A percentile compares a stretch with the other conserved stretches of the same genome.
phyloP scores from a whole-genome alignment of 192 early-diverging fungal species.

The Cetraspora pellucida region DNA sequence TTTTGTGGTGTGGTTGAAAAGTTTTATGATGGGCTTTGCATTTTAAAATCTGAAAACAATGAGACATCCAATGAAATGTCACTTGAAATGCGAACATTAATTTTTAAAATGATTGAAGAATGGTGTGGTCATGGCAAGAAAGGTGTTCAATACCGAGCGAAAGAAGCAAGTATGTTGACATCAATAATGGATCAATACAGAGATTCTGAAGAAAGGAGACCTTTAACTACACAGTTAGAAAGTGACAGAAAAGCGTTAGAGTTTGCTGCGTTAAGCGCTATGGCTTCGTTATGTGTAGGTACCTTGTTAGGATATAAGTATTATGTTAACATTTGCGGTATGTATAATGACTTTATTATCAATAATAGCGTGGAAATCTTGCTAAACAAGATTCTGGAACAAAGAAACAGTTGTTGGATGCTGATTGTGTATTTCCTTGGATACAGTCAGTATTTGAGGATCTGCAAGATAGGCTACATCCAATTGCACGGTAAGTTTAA shows the following conservation, averaged over 20 bases:
- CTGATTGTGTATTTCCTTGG: slow-evolving; percentile 58
- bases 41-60: slow-evolving; percentile 38
- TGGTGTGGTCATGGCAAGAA: slow-evolving; percentile 89
- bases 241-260: slow-evolving; percentile 78
- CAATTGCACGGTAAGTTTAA: slow-evolving; percentile 55
- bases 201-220: slow-evolving; percentile 69
- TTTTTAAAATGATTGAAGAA: slow-evolving; percentile 87
- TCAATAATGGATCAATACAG: slow-evolving; percentile 69
- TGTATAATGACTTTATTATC: no score
- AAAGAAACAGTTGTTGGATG: slow-evolving; percentile 42
- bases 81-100: slow-evolving; percentile 70
- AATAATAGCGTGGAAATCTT: no score
- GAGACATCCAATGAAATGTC: slow-evolving; percentile 66
- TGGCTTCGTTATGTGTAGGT: slow-evolving; percentile 82
- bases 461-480: slow-evolving; percentile 53
- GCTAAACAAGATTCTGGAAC: no score
- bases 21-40: slow-evolving; percentile 73
- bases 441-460: slow-evolving; percentile 67
- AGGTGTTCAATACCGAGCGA: slow-evolving; percentile 55
- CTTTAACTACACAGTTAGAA: slow-evolving; percentile 68
- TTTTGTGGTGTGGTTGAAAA: slow-evolving; percentile 89
- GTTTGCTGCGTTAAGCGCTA: slow-evolving; percentile 78
- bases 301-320: not conserved
- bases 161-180: slow-evolving; percentile 69
- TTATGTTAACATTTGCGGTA: no score